These are phyloP conservation scores for Chaetothyriales sp. DNA, from an alignment of 2,329 filamentous ascomycete species.

Conservation along the genomic window DNA sequence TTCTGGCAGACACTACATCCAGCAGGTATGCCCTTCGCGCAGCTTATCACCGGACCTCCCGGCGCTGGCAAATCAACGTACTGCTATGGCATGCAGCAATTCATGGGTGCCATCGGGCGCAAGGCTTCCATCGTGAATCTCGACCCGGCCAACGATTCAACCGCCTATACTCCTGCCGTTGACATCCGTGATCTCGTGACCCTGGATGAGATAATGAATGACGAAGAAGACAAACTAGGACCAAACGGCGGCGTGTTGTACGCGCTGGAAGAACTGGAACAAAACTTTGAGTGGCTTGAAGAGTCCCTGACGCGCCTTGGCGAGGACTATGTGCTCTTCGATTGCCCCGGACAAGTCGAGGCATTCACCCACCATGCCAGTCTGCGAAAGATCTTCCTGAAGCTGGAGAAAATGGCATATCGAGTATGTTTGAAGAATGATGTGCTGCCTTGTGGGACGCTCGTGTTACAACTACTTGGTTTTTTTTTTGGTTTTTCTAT, in stretches of 20 bases:
- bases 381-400: slow-evolving; percentile 79
- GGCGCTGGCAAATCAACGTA: slow-evolving; percentile 95
- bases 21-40: slow-evolving; percentile 43
- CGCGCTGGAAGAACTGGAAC: slow-evolving; percentile 84
- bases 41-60: slow-evolving; percentile 84
- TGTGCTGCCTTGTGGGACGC: too few relatives aligned
- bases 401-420: slow-evolving; percentile 78
- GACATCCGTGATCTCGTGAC: slow-evolving; percentile 82
- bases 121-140: slow-evolving; percentile 93
- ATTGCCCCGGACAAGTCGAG: slow-evolving; percentile 94
- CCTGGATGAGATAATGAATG: slow-evolving; percentile 86
- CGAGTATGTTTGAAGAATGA: slow-evolving; percentile 46
- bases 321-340: slow-evolving; percentile 87
- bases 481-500: slow-evolving; percentile 6
- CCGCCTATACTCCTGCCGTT: slow-evolving; percentile 73
- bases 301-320: slow-evolving; percentile 61
- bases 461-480: background rate
- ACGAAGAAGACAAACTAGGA: slow-evolving; percentile 56
- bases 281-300: slow-evolving; percentile 86
- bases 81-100: slow-evolving; percentile 98
- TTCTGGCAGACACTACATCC: background rate
- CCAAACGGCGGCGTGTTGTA: slow-evolving; percentile 89
- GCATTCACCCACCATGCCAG: slow-evolving; percentile 92
- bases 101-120: slow-evolving; percentile 85
- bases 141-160: slow-evolving; percentile 89